Percentiles rank a stretch among this genome's conserved stretches.
Conservation (phyloP, 2,329 filamentous ascomycete species). For the Paracorniculantispora psalliotae region DNA sequence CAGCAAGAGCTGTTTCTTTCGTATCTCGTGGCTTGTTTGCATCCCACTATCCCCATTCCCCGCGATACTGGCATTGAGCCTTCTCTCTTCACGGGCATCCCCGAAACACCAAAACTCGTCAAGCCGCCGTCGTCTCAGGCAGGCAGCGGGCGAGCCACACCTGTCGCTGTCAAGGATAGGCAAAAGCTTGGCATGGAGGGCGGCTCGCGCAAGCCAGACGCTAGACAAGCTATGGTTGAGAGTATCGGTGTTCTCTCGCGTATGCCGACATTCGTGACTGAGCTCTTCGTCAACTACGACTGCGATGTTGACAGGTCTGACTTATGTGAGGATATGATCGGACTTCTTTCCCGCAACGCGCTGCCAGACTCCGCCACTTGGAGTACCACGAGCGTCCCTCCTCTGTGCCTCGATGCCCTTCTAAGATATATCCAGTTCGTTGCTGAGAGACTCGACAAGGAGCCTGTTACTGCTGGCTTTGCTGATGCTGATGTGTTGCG, state of each 20-base stretch:
- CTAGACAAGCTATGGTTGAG: conserved; percentile 96
- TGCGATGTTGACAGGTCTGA: conserved; percentile 89
- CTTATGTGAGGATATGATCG: conserved; percentile 92
- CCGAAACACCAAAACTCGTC: conserved; percentile 80
- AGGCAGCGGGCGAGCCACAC: conserved; percentile 78
- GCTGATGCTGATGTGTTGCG: conserved; percentile 61
- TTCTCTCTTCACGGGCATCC: conserved; percentile 85
- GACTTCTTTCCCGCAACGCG: conserved; percentile 85
- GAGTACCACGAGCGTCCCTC: conserved; percentile 98
- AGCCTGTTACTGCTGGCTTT: conserved; percentile 58
- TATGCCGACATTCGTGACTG: conserved; percentile 91
- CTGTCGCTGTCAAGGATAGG: conserved; percentile 85
- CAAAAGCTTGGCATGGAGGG: conserved; percentile 91
- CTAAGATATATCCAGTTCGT: conserved; percentile 90
- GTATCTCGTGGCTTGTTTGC: conserved; percentile 88
- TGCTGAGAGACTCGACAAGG: conserved; percentile 74
- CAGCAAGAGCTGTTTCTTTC: conserved; percentile 96
- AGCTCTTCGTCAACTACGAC: conserved; percentile 97
- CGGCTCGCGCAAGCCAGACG: conserved; percentile 86
- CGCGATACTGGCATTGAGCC: conserved; percentile 86
- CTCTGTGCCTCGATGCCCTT: conserved; percentile 86
- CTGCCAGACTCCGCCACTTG: conserved; percentile 96
- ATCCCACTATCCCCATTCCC: conserved; percentile 91
- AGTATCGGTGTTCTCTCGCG: conserved; percentile 86
- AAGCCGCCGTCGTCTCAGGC: conserved; percentile 70